Conservation (phyloP, 768 basidiomycete species). For the Sporobolomyces pararoseus region DNA sequence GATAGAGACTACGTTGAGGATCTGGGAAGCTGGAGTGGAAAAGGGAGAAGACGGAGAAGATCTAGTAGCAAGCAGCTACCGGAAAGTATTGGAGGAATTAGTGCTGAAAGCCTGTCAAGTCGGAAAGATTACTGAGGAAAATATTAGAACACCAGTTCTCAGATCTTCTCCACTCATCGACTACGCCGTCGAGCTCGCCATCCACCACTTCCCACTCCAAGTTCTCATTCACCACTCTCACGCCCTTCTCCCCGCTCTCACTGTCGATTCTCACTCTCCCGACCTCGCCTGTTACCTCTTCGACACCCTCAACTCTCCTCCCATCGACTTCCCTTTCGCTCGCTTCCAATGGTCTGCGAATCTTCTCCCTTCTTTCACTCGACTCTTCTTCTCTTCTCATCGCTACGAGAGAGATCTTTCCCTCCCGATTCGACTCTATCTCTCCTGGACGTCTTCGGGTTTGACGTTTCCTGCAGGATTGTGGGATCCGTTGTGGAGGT, state of each 20-base stretch:
- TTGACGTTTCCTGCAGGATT: constrained; percentile 26
- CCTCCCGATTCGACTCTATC: constrained; percentile 24
- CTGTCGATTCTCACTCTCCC: constrained; percentile 4
- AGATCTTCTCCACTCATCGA: background rate
- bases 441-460: constrained; percentile 29
- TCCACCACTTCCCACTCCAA: background rate
- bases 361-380: constrained; percentile 10
- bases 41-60: constrained; percentile 12
- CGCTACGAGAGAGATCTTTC: constrained; percentile 2
- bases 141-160: background rate
- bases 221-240: constrained; percentile 15
- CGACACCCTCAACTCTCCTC: constrained; percentile 4
- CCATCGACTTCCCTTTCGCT: background rate
- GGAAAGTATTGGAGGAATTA: constrained; percentile 6
- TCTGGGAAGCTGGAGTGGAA: constrained; percentile 17
- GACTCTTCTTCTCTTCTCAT: constrained; percentile 22
- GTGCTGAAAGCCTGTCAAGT: constrained; percentile 8
- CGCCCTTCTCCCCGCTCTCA: constrained; percentile 17
- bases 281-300: constrained; percentile 16
- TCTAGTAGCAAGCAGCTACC: background rate
- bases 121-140: background rate
- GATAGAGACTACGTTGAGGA: background rate
- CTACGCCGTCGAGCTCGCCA: constrained; percentile 4
- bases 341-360: constrained; percentile 14
- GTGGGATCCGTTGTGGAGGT: constrained; percentile 24